These are phyloP conservation scores for Penicillium atrosanguineum DNA, from an alignment of 495 filamentous ascomycete species.

Conservation along the genomic window DNA sequence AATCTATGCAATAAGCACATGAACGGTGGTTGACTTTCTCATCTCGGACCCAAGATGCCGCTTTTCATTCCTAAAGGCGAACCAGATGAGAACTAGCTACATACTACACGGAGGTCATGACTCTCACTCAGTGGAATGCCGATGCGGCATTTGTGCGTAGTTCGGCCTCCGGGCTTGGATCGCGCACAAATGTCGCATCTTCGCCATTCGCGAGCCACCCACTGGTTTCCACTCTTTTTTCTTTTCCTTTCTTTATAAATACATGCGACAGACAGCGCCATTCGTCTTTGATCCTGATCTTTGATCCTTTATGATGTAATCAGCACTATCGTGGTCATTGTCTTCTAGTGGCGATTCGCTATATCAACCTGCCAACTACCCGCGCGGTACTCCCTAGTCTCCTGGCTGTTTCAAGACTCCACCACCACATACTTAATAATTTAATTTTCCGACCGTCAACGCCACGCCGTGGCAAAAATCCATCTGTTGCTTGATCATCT, in stretches of 20 bases:
- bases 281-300: background rate
- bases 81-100: slow-evolving; percentile 1
- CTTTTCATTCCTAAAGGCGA: slow-evolving; percentile 4
- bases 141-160: slow-evolving; percentile 44
- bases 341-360: slow-evolving; percentile 5
- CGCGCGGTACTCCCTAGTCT: slow-evolving; percentile 3
- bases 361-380: slow-evolving; percentile 8
- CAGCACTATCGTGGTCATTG: slow-evolving; percentile 6
- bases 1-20: background rate
- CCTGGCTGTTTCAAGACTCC: background rate
- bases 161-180: slow-evolving; percentile 12
- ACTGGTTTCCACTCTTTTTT: slow-evolving; percentile 15
- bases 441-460: background rate
- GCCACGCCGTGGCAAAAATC: background rate
- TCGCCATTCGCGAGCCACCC: slow-evolving; percentile 8
- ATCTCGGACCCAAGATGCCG: background rate
- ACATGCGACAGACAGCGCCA: slow-evolving; percentile 2
- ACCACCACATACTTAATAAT: background rate
- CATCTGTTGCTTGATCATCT: background rate
- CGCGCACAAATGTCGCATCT: slow-evolving; percentile 42
- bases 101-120: slow-evolving; percentile 16
- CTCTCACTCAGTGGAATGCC: slow-evolving; percentile 24
- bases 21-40: slow-evolving; percentile 6
- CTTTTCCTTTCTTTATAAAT: slow-evolving; percentile 15
- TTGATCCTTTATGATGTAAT: slow-evolving; percentile 10